These are phyloP conservation scores for Phytophthora sojae DNA, from an alignment of 352 stramenopile species.

Conservation along the genomic window DNA sequence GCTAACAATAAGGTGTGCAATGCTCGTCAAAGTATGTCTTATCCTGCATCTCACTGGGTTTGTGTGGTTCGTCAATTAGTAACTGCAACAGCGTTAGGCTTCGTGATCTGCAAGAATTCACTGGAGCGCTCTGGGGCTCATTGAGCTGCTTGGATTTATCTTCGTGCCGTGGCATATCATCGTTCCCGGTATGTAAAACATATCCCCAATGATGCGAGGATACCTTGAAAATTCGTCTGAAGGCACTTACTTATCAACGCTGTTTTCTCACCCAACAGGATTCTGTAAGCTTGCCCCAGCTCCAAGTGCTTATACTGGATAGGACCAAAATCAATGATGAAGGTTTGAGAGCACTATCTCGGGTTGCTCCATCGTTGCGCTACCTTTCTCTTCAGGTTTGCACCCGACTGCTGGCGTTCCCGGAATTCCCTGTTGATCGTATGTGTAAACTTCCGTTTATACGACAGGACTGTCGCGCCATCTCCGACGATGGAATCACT, in stretches of 20 bases:
- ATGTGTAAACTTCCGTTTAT: neutral
- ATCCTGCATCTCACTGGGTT: neutral
- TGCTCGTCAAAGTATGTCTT: neutral
- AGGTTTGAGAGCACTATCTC: slow-evolving; percentile 45
- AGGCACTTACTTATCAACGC: neutral
- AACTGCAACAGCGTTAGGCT: slow-evolving; percentile 38
- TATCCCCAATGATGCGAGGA: neutral
- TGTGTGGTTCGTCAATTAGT: slow-evolving; percentile 23
- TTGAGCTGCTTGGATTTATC: slow-evolving; percentile 64
- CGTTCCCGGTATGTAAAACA: slow-evolving; percentile 47
- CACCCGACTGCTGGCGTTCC: neutral
- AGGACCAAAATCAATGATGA: slow-evolving; percentile 60
- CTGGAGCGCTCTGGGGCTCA: slow-evolving; percentile 36
- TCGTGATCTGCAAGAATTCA: slow-evolving; percentile 46
- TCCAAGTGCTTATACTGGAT: slow-evolving; percentile 76
- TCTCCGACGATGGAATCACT: slow-evolving; percentile 57
- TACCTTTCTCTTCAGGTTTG: slow-evolving; percentile 76
- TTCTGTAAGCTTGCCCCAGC: slow-evolving; percentile 34
- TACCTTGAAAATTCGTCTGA: neutral
- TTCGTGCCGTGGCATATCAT: slow-evolving; percentile 51
- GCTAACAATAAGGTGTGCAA: slow-evolving; percentile 55
- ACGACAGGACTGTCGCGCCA: slow-evolving; percentile 55
- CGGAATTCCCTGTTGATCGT: too few relatives aligned
- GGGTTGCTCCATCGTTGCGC: slow-evolving; percentile 45
- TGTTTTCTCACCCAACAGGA: slow-evolving; percentile 25